Percentiles rank a stretch among this genome's conserved stretches.
Conservation (phyloP, 495 filamentous ascomycete species). For the Talaromyces borbonicus region DNA sequence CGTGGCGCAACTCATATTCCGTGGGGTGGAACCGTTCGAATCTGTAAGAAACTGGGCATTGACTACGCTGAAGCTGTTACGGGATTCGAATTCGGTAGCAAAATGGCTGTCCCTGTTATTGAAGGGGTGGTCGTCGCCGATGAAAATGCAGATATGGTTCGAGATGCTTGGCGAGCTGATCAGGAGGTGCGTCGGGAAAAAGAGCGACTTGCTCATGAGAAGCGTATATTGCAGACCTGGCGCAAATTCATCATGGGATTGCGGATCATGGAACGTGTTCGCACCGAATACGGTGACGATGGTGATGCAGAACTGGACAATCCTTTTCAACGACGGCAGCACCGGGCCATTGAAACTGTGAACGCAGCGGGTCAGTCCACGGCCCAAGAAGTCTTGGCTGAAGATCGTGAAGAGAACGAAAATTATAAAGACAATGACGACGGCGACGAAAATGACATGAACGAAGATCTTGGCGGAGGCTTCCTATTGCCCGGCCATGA, state of each 20-base stretch:
- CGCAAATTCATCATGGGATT: conserved; percentile 77
- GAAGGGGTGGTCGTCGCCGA: conserved; percentile 81
- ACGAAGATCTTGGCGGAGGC: conserved; percentile 25
- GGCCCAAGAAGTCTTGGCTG: neutral
- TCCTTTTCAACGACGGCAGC: conserved; percentile 21
- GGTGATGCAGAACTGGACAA: conserved; percentile 25
- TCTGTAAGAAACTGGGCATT: conserved; percentile 77
- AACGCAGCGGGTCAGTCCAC: conserved; percentile 6
- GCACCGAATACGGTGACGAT: conserved; percentile 61
- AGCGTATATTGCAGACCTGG: conserved; percentile 68
- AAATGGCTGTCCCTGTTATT: conserved; percentile 85
- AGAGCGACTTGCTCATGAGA: conserved; percentile 74
- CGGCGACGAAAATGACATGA: conserved; percentile 1
- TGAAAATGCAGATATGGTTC: conserved; percentile 63
- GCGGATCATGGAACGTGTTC: conserved; percentile 69
- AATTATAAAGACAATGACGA: conserved; percentile 5
- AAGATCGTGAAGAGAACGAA: neutral
- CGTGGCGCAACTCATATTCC: conserved; percentile 74
- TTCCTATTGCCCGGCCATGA: conserved; percentile 24
- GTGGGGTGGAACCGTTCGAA: conserved; percentile 58
- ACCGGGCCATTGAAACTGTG: conserved; percentile 3
- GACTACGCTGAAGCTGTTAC: conserved; percentile 92
- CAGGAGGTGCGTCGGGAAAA: conserved; percentile 67
- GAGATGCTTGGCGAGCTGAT: conserved; percentile 76
- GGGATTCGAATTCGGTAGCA: conserved; percentile 91